Conservation (phyloP, 2,329 filamentous ascomycete species). For the Aspergillus novofumigatus region DNA sequence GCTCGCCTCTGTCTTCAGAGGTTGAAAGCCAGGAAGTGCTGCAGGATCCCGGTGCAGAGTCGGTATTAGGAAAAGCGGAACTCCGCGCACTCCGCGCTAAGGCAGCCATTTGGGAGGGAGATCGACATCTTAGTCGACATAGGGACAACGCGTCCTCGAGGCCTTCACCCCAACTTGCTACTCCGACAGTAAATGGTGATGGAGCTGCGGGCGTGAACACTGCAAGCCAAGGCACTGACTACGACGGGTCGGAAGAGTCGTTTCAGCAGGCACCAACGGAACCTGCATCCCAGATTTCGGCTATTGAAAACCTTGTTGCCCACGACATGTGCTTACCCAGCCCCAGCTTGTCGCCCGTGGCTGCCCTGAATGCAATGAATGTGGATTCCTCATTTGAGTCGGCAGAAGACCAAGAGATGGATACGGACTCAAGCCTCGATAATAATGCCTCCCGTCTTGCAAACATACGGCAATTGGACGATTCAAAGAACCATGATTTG, state of each 20-base stretch:
- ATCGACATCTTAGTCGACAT: conserved; percentile 12
- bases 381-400: conserved; percentile 42
- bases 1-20: conserved; percentile 31
- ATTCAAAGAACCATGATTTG: conserved; percentile 7
- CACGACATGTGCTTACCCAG: conserved; percentile 93
- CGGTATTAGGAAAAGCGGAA: conserved; percentile 13
- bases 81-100: conserved; percentile 9
- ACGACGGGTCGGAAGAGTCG: conserved; percentile 17
- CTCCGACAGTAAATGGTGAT: neutral
- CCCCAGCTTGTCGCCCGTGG: conserved; percentile 85
- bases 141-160: conserved; percentile 7
- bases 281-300: conserved; percentile 36
- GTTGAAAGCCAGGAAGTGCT: conserved; percentile 20
- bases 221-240: conserved; percentile 22
- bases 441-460: conserved; percentile 27
- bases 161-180: conserved; percentile 7
- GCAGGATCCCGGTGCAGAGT: conserved; percentile 12
- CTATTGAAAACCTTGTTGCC: conserved; percentile 65
- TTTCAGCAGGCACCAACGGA: conserved; percentile 19
- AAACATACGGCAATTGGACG: conserved; percentile 16
- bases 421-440: conserved; percentile 43
- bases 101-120: conserved; percentile 13
- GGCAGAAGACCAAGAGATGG: conserved; percentile 35
- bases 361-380: conserved; percentile 62
- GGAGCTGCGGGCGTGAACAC: conserved; percentile 13